Evolutionary conservation across 2,329 filamentous ascomycete species (phyloP).

Genomic region (Aspergillus intermedius): DNA sequence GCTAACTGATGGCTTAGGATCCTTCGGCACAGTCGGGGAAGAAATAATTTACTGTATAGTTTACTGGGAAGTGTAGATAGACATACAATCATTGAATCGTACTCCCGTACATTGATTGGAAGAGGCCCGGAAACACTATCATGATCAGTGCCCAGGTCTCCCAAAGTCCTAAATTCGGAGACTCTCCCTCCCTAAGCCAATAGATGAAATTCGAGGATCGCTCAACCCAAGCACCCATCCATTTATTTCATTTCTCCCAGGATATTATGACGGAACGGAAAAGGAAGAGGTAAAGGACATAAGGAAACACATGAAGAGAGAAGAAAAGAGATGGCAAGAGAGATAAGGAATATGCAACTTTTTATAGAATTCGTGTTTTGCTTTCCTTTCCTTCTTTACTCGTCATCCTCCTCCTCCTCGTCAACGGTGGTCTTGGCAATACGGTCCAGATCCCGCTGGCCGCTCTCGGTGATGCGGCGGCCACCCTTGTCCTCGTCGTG

Average conservation of each 20-base stretch:
- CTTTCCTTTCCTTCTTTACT: slow-evolving; percentile 39
- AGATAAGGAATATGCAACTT: slow-evolving; percentile 13
- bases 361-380: slow-evolving; percentile 19
- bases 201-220: too few species aligned
- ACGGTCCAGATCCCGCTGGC: slow-evolving; percentile 98
- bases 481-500: slow-evolving; percentile 97
- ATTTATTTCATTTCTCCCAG: slow-evolving; percentile 1
- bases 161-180: too few species aligned
- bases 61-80: neutral
- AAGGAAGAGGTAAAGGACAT: slow-evolving; percentile 13
- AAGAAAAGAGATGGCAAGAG: slow-evolving; percentile 1
- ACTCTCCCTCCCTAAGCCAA: too few species aligned
- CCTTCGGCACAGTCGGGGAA: slow-evolving; percentile 28
- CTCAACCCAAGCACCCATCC: neutral
- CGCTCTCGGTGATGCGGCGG: slow-evolving; percentile 93
- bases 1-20: slow-evolving; percentile 19
- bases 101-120: too few species aligned
- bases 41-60: slow-evolving; percentile 15
- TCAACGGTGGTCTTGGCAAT: slow-evolving; percentile 68
- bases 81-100: too few species aligned
- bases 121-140: too few species aligned
- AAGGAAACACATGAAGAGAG: slow-evolving; percentile 11
- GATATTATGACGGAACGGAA: slow-evolving; percentile 9
- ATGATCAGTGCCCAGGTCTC: too few species aligned
- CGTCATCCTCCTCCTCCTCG: slow-evolving; percentile 40